These are phyloP conservation scores for Suillus plorans DNA, from an alignment of 768 basidiomycete species.

Conservation along the genomic window DNA sequence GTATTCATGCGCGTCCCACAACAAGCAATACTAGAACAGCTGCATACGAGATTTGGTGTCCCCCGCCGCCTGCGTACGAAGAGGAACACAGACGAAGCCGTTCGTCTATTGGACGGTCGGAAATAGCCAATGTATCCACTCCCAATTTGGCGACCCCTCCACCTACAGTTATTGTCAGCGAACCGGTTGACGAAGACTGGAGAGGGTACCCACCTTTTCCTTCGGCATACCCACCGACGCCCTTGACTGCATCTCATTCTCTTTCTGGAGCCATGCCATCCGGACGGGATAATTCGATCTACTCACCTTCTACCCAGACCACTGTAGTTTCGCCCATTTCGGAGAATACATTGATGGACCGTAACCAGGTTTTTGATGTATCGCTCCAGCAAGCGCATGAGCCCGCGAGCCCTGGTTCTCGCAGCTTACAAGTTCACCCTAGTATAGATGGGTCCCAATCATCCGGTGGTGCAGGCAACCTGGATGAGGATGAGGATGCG, in stretches of 20 bases:
- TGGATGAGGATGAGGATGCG: slow-evolving; percentile 23
- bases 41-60: slow-evolving; percentile 57
- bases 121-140: slow-evolving; percentile 7
- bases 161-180: slow-evolving; percentile 11
- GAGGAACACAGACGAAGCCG: slow-evolving; percentile 30
- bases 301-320: slow-evolving; percentile 14
- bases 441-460: slow-evolving; percentile 8
- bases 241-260: slow-evolving; percentile 41
- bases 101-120: slow-evolving; percentile 17
- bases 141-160: slow-evolving; percentile 5
- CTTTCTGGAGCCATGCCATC: slow-evolving; percentile 24
- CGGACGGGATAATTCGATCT: slow-evolving; percentile 5
- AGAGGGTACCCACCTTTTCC: slow-evolving; percentile 72
- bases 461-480: slow-evolving; percentile 26
- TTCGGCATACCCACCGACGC: slow-evolving; percentile 75
- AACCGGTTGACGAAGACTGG: slow-evolving; percentile 61
- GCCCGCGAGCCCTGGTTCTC: slow-evolving; percentile 58
- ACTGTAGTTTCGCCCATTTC: slow-evolving; percentile 27
- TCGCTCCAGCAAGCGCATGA: slow-evolving; percentile 69
- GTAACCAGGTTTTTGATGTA: slow-evolving; percentile 61
- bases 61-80: slow-evolving; percentile 50
- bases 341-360: slow-evolving; percentile 33
- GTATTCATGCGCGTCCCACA: slow-evolving; percentile 25
- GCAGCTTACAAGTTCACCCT: slow-evolving; percentile 44
- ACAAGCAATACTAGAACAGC: slow-evolving; percentile 16